Evolutionary conservation across 768 basidiomycete species (phyloP), one percentile per base, ranked within the genome.

Genomic region (Pulveroboletus ravenelii): DNA sequence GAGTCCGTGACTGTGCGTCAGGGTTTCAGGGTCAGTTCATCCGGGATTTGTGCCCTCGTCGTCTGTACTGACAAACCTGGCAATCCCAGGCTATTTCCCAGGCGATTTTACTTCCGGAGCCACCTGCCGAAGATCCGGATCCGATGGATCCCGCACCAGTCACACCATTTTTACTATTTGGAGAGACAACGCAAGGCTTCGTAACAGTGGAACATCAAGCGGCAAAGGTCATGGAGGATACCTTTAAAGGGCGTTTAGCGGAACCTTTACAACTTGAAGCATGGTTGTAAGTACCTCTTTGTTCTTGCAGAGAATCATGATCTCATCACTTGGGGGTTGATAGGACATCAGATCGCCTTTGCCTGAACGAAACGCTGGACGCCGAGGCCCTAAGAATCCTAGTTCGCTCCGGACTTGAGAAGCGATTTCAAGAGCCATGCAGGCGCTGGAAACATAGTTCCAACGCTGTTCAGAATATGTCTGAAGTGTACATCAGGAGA

Each of bases 131-230:
- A 17, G 46, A 46, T 34, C 20, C 45, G 2, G 50, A 43, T 30
- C 14, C 53, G 3, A 42, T 46, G 1, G 53, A 58, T 39, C 50
- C 52, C 0, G 34, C 5, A 2, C 45, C 48, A 0, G 52, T 63
- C 6, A 42, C 45, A 10, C 72, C 72, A 1, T 59, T 48, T 36
- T 60, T 78, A 0, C 49, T 78, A 17, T 59, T 53, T 31, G 74
- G 76, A 4, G 77, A 78, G 54, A 70, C 70, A 1, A 20, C 49
- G 2, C 74, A 76, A 52, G 77, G 66, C 1, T 71, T 78, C 45
- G 48, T 77, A 57, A 71, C 70, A 0, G 60, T 63, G 7, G 50
- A 57, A n/a, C 60, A 67, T 53, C 47, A 47, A 45, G 45, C 66
- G 3, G 51, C 53, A 5, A 43, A 29, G 32, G 40, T 48, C 15